Evolutionary conservation across 2,329 filamentous ascomycete species (phyloP).

Genomic region (Lachnellula hyalina): DNA sequence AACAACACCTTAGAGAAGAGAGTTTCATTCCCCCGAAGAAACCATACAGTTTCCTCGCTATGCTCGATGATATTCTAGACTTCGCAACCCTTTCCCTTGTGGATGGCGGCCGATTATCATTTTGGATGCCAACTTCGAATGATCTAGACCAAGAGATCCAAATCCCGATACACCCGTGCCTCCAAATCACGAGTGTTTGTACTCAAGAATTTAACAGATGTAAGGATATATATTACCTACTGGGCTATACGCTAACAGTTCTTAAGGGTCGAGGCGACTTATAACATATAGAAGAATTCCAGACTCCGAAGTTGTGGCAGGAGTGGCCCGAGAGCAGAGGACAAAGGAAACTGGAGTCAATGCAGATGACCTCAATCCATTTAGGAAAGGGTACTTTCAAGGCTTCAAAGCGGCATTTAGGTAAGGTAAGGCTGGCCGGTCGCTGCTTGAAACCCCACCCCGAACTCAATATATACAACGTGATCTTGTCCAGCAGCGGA

Average conservation of each 20-base stretch:
- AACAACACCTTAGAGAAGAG: slow-evolving; percentile 40
- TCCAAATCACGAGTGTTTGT: slow-evolving; percentile 71
- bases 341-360: slow-evolving; percentile 39
- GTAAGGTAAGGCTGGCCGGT: slow-evolving; percentile 12
- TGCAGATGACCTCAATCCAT: slow-evolving; percentile 64
- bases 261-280: slow-evolving; percentile 74
- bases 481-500: too few relatives aligned
- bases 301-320: slow-evolving; percentile 47
- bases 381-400: slow-evolving; percentile 48
- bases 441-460: not conserved
- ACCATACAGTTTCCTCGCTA: slow-evolving; percentile 85
- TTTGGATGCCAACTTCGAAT: slow-evolving; percentile 96
- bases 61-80: slow-evolving; percentile 83
- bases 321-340: slow-evolving; percentile 23
- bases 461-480: too few relatives aligned
- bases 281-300: slow-evolving; percentile 76
- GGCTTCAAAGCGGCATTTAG: slow-evolving; percentile 33
- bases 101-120: slow-evolving; percentile 71
- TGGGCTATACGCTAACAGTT: slow-evolving; percentile 12
- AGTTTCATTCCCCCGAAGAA: slow-evolving; percentile 82
- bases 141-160: slow-evolving; percentile 71
- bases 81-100: slow-evolving; percentile 77
- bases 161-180: slow-evolving; percentile 68
- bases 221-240: slow-evolving; percentile 35
- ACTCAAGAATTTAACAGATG: slow-evolving; percentile 88